Percentiles rank a stretch among this genome's conserved stretches.
Conservation (phyloP, 2,329 filamentous ascomycete genomes). For the Emergomyces africanus region DNA sequence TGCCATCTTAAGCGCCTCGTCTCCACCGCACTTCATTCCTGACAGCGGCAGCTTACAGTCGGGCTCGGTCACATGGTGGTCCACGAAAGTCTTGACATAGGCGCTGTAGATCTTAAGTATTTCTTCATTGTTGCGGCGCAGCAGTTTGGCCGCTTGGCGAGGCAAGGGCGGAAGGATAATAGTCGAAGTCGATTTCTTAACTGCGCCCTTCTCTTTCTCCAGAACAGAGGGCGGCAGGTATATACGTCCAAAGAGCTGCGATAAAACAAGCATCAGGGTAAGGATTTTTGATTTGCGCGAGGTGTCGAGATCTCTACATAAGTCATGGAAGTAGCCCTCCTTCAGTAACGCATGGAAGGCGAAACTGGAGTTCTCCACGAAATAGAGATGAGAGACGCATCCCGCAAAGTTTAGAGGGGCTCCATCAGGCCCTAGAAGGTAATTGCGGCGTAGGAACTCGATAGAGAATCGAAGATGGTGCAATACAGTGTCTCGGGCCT, state of each 20-base stretch:
- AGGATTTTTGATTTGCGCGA: slow-evolving; percentile 35
- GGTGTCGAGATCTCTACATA: slow-evolving; percentile 46
- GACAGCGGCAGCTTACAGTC: slow-evolving; percentile 51
- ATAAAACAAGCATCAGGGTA: slow-evolving; percentile 55
- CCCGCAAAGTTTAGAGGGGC: slow-evolving; percentile 60
- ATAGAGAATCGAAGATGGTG: slow-evolving; percentile 72
- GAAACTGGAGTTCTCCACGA: slow-evolving; percentile 61
- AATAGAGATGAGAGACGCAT: slow-evolving; percentile 60
- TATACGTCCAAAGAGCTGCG: slow-evolving; percentile 54
- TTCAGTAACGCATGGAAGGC: slow-evolving; percentile 64
- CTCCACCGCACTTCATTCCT: slow-evolving; percentile 31
- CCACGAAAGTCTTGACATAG: slow-evolving; percentile 57
- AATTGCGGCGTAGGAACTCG: slow-evolving; percentile 60
- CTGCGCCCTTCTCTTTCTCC: slow-evolving; percentile 36
- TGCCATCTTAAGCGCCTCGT: slow-evolving; percentile 6
- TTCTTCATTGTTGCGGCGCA: slow-evolving; percentile 51
- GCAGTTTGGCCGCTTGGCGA: slow-evolving; percentile 39
- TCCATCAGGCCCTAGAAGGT: slow-evolving; percentile 49
- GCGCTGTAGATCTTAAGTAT: slow-evolving; percentile 53
- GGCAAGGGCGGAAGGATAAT: slow-evolving; percentile 56
- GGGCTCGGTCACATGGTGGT: slow-evolving; percentile 45
- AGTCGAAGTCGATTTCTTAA: slow-evolving; percentile 48
- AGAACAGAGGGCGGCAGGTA: slow-evolving; percentile 32
- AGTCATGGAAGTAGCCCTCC: slow-evolving; percentile 53
- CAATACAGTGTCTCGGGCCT: slow-evolving; percentile 54